Evolutionary conservation across 2,329 filamentous ascomycete genomes (phyloP), one percentile per base, ranked within the genome.

Genomic region (Malbranchea cinnamomea): DNA sequence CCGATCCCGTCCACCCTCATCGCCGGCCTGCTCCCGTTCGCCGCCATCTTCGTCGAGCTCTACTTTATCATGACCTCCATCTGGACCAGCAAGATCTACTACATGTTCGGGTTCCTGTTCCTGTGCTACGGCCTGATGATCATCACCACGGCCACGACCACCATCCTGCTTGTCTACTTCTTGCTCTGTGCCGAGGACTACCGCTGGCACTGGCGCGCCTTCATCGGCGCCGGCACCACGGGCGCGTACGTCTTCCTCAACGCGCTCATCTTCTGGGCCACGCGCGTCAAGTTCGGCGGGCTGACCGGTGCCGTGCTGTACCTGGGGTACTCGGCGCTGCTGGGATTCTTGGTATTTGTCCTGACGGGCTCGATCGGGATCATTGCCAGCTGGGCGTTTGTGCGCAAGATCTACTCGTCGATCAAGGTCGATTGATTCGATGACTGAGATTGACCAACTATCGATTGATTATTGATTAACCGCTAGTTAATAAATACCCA

Each of bases 51-150:
- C 42, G 85, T 95, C 26, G 89, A 98, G 60, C 74, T 98, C 2
- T 95, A 93, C 67, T 95, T 95, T 59, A 94, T 98, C 63, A 92
- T 98, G 82, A 92, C 78, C 59, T 92, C 82, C 15, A 87, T 98
- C 51, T 98, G 89, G 89, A 93, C 91, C 58, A 87, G 78, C 63
- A 83, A 89, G 58, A 89, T 98, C 42, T 98, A 98, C 67, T 98
- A 98, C 68, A 98, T 98, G 89, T 98, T 98, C 47, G 89, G 89
- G 13, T 98, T 98, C 67, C 64, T 98, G 20, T 98, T 98, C 66
- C 69, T 98, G 33, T 94, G 85, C 66, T 98, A 93, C 49, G 85
- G 81, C 7, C 70, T 98, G 28, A 94, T 98, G 84, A 83, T 95
- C 44, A 79, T 93, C 45, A 95, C 89, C 1, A 84, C 79, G 35